phyloP scores from a whole-genome alignment of 106 monocot species.

The Gastrodia elata region DNA sequence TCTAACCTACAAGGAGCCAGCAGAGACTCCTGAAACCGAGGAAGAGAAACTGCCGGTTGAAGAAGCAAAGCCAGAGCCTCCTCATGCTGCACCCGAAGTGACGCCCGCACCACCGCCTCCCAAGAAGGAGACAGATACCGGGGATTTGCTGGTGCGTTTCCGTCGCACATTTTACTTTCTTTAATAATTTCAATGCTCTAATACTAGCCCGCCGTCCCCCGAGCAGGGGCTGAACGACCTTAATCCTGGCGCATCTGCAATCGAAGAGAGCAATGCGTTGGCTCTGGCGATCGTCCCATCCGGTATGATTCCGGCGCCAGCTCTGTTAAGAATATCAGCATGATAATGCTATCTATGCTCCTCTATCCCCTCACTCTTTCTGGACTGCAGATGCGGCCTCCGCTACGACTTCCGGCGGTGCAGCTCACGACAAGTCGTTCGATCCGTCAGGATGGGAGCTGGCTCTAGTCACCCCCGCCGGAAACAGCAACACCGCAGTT shows the following conservation, averaged over 20 bases:
- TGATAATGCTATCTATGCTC: too few species aligned
- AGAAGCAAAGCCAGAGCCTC: slow-evolving; percentile 21
- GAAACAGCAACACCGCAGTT: slow-evolving; percentile 19
- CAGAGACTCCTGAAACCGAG: slow-evolving; percentile 23
- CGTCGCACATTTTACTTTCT: not conserved
- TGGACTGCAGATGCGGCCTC: slow-evolving; percentile 18
- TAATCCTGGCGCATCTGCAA: slow-evolving; percentile 48
- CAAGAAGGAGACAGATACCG: slow-evolving; percentile 25
- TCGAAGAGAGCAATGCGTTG: slow-evolving; percentile 87
- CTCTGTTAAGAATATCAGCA: too few species aligned
- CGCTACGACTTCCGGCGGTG: slow-evolving; percentile 17
- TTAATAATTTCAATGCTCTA: too few species aligned
- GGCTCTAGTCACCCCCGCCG: slow-evolving; percentile 66
- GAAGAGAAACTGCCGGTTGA: slow-evolving; percentile 31
- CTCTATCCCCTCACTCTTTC: too few species aligned
- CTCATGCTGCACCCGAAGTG: slow-evolving; percentile 28
- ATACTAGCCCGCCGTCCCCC: not conserved
- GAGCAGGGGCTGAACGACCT: slow-evolving; percentile 65
- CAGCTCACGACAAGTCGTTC: slow-evolving; percentile 43
- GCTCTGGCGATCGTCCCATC: slow-evolving; percentile 89
- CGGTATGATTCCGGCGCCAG: slow-evolving; percentile 32
- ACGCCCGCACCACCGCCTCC: slow-evolving; percentile 24
- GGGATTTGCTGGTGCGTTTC: slow-evolving; percentile 62
- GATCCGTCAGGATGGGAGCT: slow-evolving; percentile 99
- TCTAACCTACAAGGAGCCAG: slow-evolving; percentile 89